Evolutionary conservation across 2,329 filamentous ascomycete species (phyloP).

Genomic region (Tympanopsis confertula): DNA sequence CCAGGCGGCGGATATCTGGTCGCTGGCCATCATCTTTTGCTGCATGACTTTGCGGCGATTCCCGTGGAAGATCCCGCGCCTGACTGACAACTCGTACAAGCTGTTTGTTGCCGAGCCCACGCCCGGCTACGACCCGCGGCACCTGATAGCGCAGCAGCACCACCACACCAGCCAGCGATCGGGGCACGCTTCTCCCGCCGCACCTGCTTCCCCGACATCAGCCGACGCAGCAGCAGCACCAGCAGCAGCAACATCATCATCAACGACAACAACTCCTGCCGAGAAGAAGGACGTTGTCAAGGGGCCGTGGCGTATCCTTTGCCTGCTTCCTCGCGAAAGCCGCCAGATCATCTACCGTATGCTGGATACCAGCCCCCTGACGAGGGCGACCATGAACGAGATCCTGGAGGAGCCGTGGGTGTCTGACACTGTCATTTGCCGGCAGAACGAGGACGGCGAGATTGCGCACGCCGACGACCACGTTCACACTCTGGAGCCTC

Average conservation of each 20-base stretch:
- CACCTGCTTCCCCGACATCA: constrained; percentile 15
- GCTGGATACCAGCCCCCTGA: constrained; percentile 77
- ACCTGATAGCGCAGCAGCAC: constrained; percentile 22
- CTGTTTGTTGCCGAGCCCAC: constrained; percentile 81
- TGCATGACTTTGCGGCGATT: constrained; percentile 95
- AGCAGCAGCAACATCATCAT: constrained; percentile 14
- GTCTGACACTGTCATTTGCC: constrained; percentile 71
- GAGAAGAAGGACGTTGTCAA: constrained; percentile 71
- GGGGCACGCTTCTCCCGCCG: constrained; percentile 23
- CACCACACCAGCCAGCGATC: constrained; percentile 11
- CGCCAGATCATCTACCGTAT: constrained; percentile 83
- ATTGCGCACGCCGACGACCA: constrained; percentile 68
- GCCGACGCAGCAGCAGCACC: constrained; percentile 5
- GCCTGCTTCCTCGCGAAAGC: constrained; percentile 78
- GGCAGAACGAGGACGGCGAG: constrained; percentile 59
- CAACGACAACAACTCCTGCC: constrained; percentile 9
- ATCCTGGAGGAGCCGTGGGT: constrained; percentile 86
- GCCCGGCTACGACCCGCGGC: constrained; percentile 53
- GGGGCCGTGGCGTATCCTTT: constrained; percentile 80
- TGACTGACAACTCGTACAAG: constrained; percentile 89
- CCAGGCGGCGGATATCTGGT: constrained; percentile 92
- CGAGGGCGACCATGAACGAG: constrained; percentile 73
- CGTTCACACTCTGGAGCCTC: constrained; percentile 73
- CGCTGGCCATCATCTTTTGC: constrained; percentile 93
- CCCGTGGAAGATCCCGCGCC: constrained; percentile 88